Evolutionary conservation across 441 rosid species (phyloP), one percentile per base, ranked within the genome.

Genomic region (Erodium texanum): DNA sequence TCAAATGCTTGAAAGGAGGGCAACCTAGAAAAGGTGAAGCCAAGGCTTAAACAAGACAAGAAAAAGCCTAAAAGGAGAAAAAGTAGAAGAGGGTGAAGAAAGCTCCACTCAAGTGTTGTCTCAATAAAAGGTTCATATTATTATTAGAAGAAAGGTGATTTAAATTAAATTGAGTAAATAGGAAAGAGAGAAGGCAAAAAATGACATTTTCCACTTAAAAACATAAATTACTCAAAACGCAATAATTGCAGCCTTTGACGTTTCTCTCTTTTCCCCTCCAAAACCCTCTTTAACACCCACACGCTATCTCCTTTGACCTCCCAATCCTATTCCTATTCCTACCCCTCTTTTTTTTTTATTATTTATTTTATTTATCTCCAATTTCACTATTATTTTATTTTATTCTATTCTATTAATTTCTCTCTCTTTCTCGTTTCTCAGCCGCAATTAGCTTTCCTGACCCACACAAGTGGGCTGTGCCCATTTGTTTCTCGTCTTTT

Each of bases 261-360:
- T 82, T 83, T 87, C 85, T 81, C 65, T 75, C 75, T 73, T 74
- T 0, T 52, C 82, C 69, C 84, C 85, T 67, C 36, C 64, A 19
- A 77, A 79, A 77, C 64, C 80, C 80, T 84, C 81, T 82, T 77
- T 89, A 68, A 84, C 82, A 74, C 81, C 90, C 84, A 76, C 94
- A 88, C 98, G 97, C 97, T 85, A 88, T 70, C 91, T 81, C 87
- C 86, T 85, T 87, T 86, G 93, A 87, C 92, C 59, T 52, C 59
- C 20, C 59, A 16, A 52, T 52, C 59, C 58, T 3, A 41, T 22
- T 52, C 59, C 20, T 22, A 16, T 16, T 52, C 59, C 58, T 3
- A 41, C 12, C 48, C 12, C 12, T 41, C 12, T 41, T 43, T 36
- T 43, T 43, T 43, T 43, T 43, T 14, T 43, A 11, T 14, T 10